A percentile compares a stretch with the other conserved stretches of the same genome.
These are phyloP conservation scores for Xenoacremonium recifei DNA, from an alignment of 2,329 filamentous ascomycete genomes.

Conservation along the genomic window DNA sequence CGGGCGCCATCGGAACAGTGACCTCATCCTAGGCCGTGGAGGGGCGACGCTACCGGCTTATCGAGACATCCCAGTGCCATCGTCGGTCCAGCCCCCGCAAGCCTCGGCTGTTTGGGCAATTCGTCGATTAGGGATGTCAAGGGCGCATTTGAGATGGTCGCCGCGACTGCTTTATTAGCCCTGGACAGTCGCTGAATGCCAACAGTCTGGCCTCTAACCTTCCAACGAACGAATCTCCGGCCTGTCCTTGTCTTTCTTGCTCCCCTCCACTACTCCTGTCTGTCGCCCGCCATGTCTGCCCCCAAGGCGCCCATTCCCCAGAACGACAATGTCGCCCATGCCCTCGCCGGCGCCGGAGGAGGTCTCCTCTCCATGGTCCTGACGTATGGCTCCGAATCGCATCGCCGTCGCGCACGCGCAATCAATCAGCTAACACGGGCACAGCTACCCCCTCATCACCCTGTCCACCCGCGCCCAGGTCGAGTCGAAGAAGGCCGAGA, in stretches of 20 bases:
- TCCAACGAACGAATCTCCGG: no score
- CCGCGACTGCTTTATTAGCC: neutral
- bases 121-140: constrained; percentile 7
- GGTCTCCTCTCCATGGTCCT: constrained; percentile 88
- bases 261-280: constrained; percentile 3
- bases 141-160: constrained; percentile 8
- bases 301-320: constrained; percentile 70
- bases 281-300: constrained; percentile 25
- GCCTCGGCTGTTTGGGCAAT: constrained; percentile 13
- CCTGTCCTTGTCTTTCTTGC: constrained; percentile 1
- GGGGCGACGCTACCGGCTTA: constrained; percentile 17
- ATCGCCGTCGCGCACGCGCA: no score
- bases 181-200: no score
- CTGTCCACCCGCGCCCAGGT: constrained; percentile 97
- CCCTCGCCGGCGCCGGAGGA: constrained; percentile 87
- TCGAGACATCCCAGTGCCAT: no score
- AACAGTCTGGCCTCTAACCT: no score
- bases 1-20: constrained; percentile 15
- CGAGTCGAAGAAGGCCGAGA: constrained; percentile 89
- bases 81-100: constrained; percentile 17
- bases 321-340: constrained; percentile 96
- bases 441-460: constrained; percentile 91
- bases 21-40: constrained; percentile 16
- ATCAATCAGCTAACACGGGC: constrained; percentile 3
- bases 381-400: neutral